Conservation (phyloP, 2,329 filamentous ascomycete species). For the Aspergillus bombycis region DNA sequence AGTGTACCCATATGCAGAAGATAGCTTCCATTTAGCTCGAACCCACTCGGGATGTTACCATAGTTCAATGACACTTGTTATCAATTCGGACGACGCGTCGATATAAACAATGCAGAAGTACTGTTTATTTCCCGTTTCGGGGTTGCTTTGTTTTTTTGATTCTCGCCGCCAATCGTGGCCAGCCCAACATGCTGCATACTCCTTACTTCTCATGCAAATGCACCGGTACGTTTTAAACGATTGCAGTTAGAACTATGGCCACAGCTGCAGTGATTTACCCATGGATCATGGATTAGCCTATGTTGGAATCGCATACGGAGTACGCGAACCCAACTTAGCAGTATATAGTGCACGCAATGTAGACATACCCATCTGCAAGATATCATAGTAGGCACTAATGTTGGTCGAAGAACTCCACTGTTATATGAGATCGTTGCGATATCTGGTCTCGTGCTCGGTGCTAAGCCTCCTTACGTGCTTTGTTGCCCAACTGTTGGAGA, state of each 20-base stretch:
- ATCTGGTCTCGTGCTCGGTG: neutral
- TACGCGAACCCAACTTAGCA: neutral
- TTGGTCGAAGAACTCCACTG: neutral
- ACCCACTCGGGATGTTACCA: neutral
- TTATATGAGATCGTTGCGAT: neutral
- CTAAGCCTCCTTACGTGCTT: neutral
- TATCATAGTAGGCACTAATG: neutral
- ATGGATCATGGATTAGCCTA: neutral
- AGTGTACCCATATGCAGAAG: neutral
- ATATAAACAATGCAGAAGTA: neutral
- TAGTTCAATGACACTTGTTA: neutral
- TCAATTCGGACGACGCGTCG: neutral
- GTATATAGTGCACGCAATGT: neutral
- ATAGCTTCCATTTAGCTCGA: neutral
- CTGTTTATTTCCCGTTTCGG: neutral
- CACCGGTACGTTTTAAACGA: neutral
- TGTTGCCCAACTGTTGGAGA: neutral
- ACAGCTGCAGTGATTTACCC: slow-evolving; percentile 6
- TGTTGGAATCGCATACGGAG: neutral
- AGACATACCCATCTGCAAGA: neutral
- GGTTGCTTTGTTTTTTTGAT: neutral
- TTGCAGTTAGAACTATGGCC: neutral
- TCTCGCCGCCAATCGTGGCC: neutral
- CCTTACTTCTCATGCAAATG: slow-evolving; percentile 5
- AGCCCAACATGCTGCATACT: neutral